Base-by-base conservation (phyloP, 768 basidiomycete genomes). In the Floccularia luteovirens region DNA sequence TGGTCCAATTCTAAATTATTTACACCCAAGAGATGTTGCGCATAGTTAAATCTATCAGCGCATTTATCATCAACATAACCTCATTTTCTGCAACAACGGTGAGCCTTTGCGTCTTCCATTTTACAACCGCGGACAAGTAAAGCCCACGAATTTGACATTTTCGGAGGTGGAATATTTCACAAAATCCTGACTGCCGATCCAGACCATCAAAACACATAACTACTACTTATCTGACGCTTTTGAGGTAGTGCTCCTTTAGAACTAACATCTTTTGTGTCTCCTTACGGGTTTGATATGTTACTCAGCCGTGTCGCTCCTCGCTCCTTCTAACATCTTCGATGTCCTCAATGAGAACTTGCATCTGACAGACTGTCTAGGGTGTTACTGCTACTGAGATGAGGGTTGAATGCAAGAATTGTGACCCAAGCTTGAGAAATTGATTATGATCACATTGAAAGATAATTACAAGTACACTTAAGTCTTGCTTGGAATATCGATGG, bases 111-210 rank as follows among this genome's bases (percentile, higher is more conserved):
- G 36, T 41, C 36, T 31, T 43, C 8, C 22, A n/a, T 24, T 27
- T 25, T 14, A 32, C 19, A 20, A 30, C 17, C 77, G 77, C 61
- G 58, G 5, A 50, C 59, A 11, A 67, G 74, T 1, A 48, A 60
- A 0, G 59, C 63, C 5, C 58, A 69, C 11, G 54, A 75, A 0
- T 60, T 64, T 13, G 73, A 80, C 0, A 53, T 75, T 1, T 91
- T 76, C 50, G 58, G 74, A 3, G 83, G 84, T 20, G 74, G 68
- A 78, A 14, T 61, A 66, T 2, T 63, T 98, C 39, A 70, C 74
- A 16, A 92, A 97, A 62, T 96, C 97, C 56, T 96, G 93, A 91
- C 56, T 98, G 31, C 82, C 90, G 5, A n/a, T n/a, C n/a, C n/a
- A n/a, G n/a, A n/a, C n/a, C n/a, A n/a, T n/a, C n/a, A n/a, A n/a